These are phyloP conservation scores for Candida koratica DNA, from an alignment of 805 yeast species.

Conservation along the genomic window DNA sequence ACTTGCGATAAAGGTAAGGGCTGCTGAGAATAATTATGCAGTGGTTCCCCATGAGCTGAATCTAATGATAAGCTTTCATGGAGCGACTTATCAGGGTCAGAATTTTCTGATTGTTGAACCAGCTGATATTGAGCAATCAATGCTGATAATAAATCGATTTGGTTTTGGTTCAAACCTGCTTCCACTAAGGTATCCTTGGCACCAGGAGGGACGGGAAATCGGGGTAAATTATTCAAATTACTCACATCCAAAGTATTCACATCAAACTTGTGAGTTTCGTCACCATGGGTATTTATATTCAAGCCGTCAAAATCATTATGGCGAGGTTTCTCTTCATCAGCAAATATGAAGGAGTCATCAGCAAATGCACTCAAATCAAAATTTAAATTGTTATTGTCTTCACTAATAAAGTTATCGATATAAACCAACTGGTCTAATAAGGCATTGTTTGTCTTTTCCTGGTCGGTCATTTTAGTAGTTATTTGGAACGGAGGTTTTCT, in stretches of 20 bases:
- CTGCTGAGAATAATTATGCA: neutral
- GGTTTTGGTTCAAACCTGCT: slow-evolving; percentile 65
- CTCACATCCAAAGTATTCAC: slow-evolving; percentile 1
- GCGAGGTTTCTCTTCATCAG: slow-evolving; percentile 73
- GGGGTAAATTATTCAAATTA: slow-evolving; percentile 41
- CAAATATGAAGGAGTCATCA: slow-evolving; percentile 73
- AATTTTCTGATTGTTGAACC: slow-evolving; percentile 10
- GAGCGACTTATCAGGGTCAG: neutral
- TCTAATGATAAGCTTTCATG: neutral
- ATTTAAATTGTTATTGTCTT: slow-evolving; percentile 36
- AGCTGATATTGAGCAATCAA: slow-evolving; percentile 65
- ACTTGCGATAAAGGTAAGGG: neutral
- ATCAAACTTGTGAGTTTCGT: neutral
- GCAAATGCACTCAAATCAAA: slow-evolving; percentile 77
- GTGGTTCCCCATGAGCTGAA: neutral
- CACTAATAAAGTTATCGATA: slow-evolving; percentile 71
- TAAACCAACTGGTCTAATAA: slow-evolving; percentile 74
- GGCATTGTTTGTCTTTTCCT: slow-evolving; percentile 25
- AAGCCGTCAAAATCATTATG: slow-evolving; percentile 16
- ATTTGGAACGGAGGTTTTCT: neutral
- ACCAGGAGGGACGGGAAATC: slow-evolving; percentile 68
- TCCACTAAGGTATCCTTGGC: slow-evolving; percentile 59
- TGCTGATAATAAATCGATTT: slow-evolving; percentile 70
- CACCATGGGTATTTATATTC: neutral
- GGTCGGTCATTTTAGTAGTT: slow-evolving; percentile 8